Percentiles rank a stretch among this genome's conserved stretches.
Evolutionary conservation across 23 red algal species (phyloP).

Genomic region (Gracilaria caudata): DNA sequence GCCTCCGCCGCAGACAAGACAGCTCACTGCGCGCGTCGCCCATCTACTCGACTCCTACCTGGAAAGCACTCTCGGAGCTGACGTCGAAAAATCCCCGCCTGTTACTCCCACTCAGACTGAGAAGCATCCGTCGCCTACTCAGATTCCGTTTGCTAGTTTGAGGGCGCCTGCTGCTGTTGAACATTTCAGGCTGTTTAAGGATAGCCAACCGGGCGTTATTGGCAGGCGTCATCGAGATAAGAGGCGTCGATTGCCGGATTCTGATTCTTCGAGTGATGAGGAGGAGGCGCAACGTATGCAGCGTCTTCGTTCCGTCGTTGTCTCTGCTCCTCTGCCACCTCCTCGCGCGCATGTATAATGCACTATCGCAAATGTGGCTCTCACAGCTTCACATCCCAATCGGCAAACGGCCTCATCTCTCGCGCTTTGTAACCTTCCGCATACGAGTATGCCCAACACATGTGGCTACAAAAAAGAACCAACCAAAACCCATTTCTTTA

Average conservation of each 20-base stretch:
- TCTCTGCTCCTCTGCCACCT: conserved; percentile 19
- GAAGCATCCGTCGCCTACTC: neutral
- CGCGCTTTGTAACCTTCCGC: neutral
- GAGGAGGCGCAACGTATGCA: conserved; percentile 27
- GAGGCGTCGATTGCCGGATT: conserved; percentile 35
- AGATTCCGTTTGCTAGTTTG: neutral
- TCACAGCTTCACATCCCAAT: neutral
- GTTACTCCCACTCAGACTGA: neutral
- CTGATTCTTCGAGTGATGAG: conserved; percentile 30
- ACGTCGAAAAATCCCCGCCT: neutral
- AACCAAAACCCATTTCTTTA: neutral
- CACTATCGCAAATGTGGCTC: neutral
- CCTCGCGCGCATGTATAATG: conserved; percentile 27
- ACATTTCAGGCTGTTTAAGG: conserved; percentile 36
- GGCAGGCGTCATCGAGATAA: conserved; percentile 42
- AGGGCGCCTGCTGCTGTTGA: conserved; percentile 19
- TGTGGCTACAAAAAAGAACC: neutral
- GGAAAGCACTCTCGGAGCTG: conserved; percentile 41
- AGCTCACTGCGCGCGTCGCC: conserved; percentile 31
- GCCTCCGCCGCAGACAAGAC: neutral
- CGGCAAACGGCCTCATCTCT: too few relatives aligned
- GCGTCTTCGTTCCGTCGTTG: conserved; percentile 28
- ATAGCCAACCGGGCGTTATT: conserved; percentile 39
- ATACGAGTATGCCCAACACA: neutral
- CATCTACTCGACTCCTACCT: conserved; percentile 38